phyloP scores from a whole-genome alignment of 192 early-diverging fungal genomes.

The Linnemannia schmuckeri region DNA sequence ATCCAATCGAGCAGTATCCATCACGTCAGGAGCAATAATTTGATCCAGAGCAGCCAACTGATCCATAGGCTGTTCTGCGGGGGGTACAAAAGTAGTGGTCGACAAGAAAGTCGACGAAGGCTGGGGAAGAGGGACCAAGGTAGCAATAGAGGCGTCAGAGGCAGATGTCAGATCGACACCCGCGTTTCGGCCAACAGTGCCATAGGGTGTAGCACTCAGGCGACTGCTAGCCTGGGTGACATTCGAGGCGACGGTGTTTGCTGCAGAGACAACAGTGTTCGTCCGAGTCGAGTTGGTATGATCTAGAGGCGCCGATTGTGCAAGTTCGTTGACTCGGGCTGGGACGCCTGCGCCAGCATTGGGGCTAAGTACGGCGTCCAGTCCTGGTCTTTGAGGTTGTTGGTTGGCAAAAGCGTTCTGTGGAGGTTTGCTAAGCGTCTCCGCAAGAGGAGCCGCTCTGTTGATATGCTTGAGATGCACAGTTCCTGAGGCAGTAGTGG shows the following conservation, averaged over 20 bases:
- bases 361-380: not conserved
- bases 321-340: constrained; percentile 1
- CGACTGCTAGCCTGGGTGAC: constrained; percentile 31
- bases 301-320: constrained; percentile 9
- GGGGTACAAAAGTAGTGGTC: constrained; percentile 12
- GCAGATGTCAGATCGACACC: not conserved
- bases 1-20: constrained; percentile 13
- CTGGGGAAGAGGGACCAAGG: constrained; percentile 34
- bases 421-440: not conserved
- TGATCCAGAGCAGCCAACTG: constrained; percentile 26
- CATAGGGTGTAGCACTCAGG: constrained; percentile 9
- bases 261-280: constrained; percentile 31
- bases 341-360: not conserved
- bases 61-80: constrained; percentile 22
- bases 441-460: not conserved
- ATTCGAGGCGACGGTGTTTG: constrained; percentile 31
- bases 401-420: not conserved
- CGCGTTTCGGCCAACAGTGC: constrained; percentile 12
- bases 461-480: constrained; percentile 1
- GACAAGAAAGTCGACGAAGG: constrained; percentile 27
- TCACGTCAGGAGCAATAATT: not conserved
- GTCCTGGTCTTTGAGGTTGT: not conserved
- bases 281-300: constrained; percentile 26
- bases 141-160: constrained; percentile 30
- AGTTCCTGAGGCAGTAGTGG: not conserved